Conservation (phyloP, 1,284 basidiomycete genomes). For the Cryptococcus deneoformans region DNA sequence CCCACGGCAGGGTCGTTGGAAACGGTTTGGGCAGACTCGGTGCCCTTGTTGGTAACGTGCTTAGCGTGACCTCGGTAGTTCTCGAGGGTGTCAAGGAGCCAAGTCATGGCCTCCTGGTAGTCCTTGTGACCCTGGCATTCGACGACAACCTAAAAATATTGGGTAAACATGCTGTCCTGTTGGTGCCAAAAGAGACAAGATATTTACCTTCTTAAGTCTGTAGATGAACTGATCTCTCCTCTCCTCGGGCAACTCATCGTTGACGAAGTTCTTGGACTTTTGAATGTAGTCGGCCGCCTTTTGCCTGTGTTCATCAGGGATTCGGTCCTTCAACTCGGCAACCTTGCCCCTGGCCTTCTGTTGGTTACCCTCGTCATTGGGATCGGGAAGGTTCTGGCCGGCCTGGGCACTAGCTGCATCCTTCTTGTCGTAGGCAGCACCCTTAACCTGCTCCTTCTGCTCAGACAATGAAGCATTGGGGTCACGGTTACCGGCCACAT, state of each 20-base stretch:
- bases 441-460: slow-evolving; percentile 43
- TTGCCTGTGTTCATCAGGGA: slow-evolving; percentile 45
- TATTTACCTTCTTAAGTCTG: slow-evolving; percentile 57
- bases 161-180: not conserved
- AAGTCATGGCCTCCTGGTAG: slow-evolving; percentile 77
- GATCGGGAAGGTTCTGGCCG: not conserved
- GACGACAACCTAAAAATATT: slow-evolving; percentile 27
- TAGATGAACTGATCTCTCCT: slow-evolving; percentile 60
- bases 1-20: slow-evolving; percentile 58
- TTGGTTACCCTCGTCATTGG: slow-evolving; percentile 60
- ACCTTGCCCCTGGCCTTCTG: slow-evolving; percentile 50
- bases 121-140: slow-evolving; percentile 92
- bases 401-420: slow-evolving; percentile 22
- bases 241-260: slow-evolving; percentile 84
- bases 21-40: slow-evolving; percentile 50
- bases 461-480: slow-evolving; percentile 46
- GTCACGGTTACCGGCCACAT: slow-evolving; percentile 49
- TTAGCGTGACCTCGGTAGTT: slow-evolving; percentile 71
- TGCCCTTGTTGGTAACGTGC: slow-evolving; percentile 48
- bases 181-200: not conserved
- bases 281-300: slow-evolving; percentile 7
- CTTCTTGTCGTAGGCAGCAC: slow-evolving; percentile 39
- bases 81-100: slow-evolving; percentile 69
- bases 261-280: slow-evolving; percentile 66
- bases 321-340: slow-evolving; percentile 55